Evolutionary conservation across 129 eudicot species (phyloP), one percentile per base, ranked within the genome.

Genomic region (Lactuca sativa): DNA sequence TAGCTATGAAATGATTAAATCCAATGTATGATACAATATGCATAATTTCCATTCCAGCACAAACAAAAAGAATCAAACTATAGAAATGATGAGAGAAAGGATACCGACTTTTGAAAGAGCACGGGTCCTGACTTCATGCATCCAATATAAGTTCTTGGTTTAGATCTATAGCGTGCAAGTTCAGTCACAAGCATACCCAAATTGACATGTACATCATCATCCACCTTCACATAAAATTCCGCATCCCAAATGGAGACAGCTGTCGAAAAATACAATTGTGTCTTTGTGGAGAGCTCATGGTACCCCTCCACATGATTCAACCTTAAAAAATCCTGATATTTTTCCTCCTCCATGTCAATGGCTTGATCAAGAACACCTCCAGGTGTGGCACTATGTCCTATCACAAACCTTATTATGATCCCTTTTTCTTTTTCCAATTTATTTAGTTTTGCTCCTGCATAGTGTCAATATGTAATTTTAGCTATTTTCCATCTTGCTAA

Each of bases 81-180:
- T 13, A 56, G 10, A 44, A 44, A 9, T 17, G 62, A 3, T 40
- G 5, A 10, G 5, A 63, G 18, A 57, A 63, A 13, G 60, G 10
- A n/a, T 11, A 78, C 95, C 49, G 16, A 88, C 96, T 81, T 88
- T 67, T 85, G 77, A 52, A 73, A 76, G 30, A 88, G 91, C 51
- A 85, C 96, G 5, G 96, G 96, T 11, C 96, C 91, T 3, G 96
- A 88, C 65, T 88, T 88, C 96, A 88, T 88, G 88, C 96, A 88
- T 16, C 95, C 91, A 12, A 88, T 76, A 55, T 88, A 88, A 7
- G 77, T 67, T 72, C 88, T 72, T 21, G 91, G 87, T 64, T 83
- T 85, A 5, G 87, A 71, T 81, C 84, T 78, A 66, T 88, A 78
- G 25, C 67, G 70, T 8, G 86, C 82, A 7, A 88, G 82, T 37